Base-by-base conservation (phyloP, 768 basidiomycete species). In the Pleurotus giganteus region DNA sequence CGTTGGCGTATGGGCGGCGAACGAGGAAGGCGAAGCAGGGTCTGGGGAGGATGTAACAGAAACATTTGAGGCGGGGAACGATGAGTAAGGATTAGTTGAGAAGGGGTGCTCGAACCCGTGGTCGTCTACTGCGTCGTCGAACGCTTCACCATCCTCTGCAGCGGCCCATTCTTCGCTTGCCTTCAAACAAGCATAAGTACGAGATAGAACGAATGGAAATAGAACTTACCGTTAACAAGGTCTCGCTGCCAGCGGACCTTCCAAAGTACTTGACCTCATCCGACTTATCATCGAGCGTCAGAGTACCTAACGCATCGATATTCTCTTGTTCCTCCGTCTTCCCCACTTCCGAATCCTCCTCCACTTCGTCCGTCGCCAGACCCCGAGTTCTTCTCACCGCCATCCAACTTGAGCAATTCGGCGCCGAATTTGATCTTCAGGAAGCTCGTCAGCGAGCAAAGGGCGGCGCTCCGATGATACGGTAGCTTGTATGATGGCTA, bases 201-300 rank as follows among this genome's bases (percentile, higher is more conserved):
- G 5, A 31, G 5, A n/a, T 1, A 13, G n/a, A 32, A 27, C 17
- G 15, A 7, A 41, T 9, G 19, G 28, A 7, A 2, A 23, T 29
- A 8, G 5, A 53, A 27, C 44, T 27, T 39, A 36, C 32, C 21
- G 50, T 24, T 23, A 51, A 47, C 60, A 67, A 41, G 47, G 80
- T 77, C 72, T 86, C 84, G n/a, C 82, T 79, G 2, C 84, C 84
- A 32, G 82, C 85, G 7, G 82, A 82, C 24, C 81, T 71, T 15
- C 86, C 86, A 60, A 85, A 84, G 61, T 85, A 88, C 60, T 81
- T 83, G 54, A 81, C 74, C 54, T 81, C 74, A n/a, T 85, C 86
- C 12, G 80, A 75, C 26, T 51, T 51, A 49, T 81, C 82, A 26
- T 78, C 80, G 8, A 88, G 66, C 2, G 84, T 84, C 52, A 88